A percentile compares a stretch with the other conserved stretches of the same genome.
These are phyloP conservation scores for Rosa persica DNA, from an alignment of 306 rosid genomes.

Conservation along the genomic window DNA sequence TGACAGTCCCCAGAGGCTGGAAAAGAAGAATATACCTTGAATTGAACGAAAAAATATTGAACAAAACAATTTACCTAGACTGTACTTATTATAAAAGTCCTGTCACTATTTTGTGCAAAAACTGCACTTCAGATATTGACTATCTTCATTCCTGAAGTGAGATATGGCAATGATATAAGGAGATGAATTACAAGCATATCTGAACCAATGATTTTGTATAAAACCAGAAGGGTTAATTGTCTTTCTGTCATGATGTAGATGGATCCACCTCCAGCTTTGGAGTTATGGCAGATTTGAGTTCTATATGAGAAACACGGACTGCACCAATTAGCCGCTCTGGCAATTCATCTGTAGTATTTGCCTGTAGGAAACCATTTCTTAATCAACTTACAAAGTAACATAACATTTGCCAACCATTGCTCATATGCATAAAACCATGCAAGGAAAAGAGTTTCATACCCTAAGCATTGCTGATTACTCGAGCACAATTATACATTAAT, in stretches of 20 bases:
- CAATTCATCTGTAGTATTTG: constrained; percentile 79
- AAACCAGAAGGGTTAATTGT: constrained; percentile 15
- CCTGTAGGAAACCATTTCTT: constrained; percentile 51
- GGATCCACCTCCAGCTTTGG: constrained; percentile 74
- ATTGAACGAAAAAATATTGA: neutral
- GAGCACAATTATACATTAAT: neutral
- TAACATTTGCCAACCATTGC: neutral
- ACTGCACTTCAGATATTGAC: constrained; percentile 35
- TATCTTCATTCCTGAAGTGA: constrained; percentile 33
- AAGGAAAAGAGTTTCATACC: neutral
- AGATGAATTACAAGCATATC: constrained; percentile 40
- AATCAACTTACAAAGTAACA: neutral
- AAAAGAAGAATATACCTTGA: neutral
- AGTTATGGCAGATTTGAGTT: constrained; percentile 68
- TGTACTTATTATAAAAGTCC: constrained; percentile 32
- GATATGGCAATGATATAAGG: constrained; percentile 31
- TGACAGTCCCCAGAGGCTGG: neutral
- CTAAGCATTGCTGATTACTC: neutral
- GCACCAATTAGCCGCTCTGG: constrained; percentile 97
- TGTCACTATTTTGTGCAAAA: constrained; percentile 31
- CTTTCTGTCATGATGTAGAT: constrained; percentile 49
- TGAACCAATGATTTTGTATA: constrained; percentile 54
- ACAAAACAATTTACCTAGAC: constrained; percentile 19
- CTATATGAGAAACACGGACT: constrained; percentile 83
- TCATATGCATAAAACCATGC: constrained; percentile 1